Evolutionary conservation across 1,139 yeast genomes (phyloP).

Genomic region (Protomyces gravidus): DNA sequence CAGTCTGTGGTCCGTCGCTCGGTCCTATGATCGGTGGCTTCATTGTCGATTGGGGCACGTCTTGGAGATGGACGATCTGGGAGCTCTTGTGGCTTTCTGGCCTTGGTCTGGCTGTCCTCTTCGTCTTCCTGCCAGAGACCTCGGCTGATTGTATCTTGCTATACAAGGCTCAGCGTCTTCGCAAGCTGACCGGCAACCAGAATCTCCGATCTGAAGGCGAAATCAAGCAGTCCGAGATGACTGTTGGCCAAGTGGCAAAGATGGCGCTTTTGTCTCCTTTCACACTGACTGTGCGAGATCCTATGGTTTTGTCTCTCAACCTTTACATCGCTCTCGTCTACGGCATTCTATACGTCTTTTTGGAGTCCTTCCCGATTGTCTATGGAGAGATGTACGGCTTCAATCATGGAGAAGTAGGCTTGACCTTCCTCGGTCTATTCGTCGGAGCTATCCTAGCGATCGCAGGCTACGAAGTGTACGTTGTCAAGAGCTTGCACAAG

Average conservation of each 20-base stretch:
- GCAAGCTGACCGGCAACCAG: conserved; percentile 31
- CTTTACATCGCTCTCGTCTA: conserved; percentile 52
- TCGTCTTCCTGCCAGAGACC: conserved; percentile 67
- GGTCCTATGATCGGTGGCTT: conserved; percentile 78
- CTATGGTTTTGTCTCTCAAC: conserved; percentile 38
- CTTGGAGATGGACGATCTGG: conserved; percentile 62
- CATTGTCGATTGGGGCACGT: conserved; percentile 56
- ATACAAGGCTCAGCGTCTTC: conserved; percentile 58
- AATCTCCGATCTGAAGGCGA: conserved; percentile 56
- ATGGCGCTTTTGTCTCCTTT: conserved; percentile 53
- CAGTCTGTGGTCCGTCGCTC: conserved; percentile 64
- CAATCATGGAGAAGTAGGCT: conserved; percentile 64
- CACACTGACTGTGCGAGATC: conserved; percentile 51
- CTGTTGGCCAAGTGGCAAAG: conserved; percentile 16
- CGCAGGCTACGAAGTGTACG: conserved; percentile 13
- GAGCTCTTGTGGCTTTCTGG: conserved; percentile 45
- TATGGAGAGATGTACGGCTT: conserved; percentile 65
- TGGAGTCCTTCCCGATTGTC: conserved; percentile 70
- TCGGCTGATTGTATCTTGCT: conserved; percentile 81
- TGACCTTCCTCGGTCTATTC: conserved; percentile 70
- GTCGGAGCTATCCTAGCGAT: conserved; percentile 44
- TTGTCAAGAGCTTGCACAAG: conserved; percentile 4
- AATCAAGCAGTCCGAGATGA: conserved; percentile 41
- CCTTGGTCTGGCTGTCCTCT: conserved; percentile 60
- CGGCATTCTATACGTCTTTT: conserved; percentile 60